Conservation (phyloP, 2,329 filamentous ascomycete genomes). For the Aspergillus sp. region DNA sequence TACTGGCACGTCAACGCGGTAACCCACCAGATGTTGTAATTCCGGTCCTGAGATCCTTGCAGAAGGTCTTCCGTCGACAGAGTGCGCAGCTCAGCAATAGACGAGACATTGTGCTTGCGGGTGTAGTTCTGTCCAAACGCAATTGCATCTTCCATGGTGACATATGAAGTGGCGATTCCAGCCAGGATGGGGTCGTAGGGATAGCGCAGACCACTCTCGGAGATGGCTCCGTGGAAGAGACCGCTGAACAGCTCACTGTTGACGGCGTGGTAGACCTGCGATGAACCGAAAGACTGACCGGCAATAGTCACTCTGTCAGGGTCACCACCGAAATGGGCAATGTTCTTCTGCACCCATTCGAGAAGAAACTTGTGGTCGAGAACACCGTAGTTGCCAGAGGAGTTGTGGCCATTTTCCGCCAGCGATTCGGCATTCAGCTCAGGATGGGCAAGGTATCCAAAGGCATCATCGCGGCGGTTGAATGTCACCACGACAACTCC, state of each 20-base stretch:
- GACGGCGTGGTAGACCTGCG: conserved; percentile 25
- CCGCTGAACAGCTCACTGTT: conserved; percentile 25
- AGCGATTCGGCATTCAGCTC: conserved; percentile 21
- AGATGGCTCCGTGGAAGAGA: conserved; percentile 26
- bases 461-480: conserved; percentile 22
- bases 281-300: conserved; percentile 25
- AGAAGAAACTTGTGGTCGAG: conserved; percentile 52
- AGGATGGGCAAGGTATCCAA: conserved; percentile 21
- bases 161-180: conserved; percentile 24
- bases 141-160: conserved; percentile 22
- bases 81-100: conserved; percentile 16
- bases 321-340: conserved; percentile 51
- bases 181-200: conserved; percentile 23
- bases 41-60: conserved; percentile 19
- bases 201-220: conserved; percentile 24
- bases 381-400: conserved; percentile 34
- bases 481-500: conserved; percentile 24
- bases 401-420: conserved; percentile 15
- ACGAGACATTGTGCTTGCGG: conserved; percentile 17
- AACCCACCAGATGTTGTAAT: conserved; percentile 21
- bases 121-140: conserved; percentile 21
- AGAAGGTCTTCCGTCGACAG: conserved; percentile 20
- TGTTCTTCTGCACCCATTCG: conserved; percentile 51
- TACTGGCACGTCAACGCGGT: conserved; percentile 22
- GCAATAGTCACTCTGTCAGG: conserved; percentile 43